Evolutionary conservation across 2,329 filamentous ascomycete species (phyloP).

Genomic region (Ceratocystis destructans): DNA sequence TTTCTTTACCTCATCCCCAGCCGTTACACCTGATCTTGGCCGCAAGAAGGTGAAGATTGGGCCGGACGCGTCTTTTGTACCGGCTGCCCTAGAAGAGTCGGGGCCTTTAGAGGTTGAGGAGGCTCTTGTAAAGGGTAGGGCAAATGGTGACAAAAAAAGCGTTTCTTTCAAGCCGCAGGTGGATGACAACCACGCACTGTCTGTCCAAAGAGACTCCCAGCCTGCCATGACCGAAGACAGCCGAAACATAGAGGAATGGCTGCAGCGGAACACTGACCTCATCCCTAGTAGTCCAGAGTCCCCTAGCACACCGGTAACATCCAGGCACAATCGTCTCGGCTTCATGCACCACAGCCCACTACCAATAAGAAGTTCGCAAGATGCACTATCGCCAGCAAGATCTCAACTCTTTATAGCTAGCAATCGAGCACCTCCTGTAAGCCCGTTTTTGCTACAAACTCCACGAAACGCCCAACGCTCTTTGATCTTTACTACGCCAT

Average conservation of each 20-base stretch:
- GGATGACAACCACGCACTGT: background rate
- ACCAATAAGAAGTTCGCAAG: background rate
- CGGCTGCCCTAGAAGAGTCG: background rate
- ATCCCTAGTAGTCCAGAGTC: background rate
- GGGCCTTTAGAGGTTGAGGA: background rate
- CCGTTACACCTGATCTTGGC: background rate
- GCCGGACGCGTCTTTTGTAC: background rate
- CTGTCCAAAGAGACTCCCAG: background rate
- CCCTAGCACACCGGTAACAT: background rate
- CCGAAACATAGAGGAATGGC: background rate
- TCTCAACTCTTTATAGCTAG: background rate
- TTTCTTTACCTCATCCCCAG: conserved; percentile 10
- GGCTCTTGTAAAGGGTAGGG: background rate
- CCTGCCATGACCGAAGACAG: background rate
- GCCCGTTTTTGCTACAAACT: background rate
- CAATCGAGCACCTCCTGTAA: background rate
- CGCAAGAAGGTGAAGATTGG: background rate
- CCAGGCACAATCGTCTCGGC: background rate
- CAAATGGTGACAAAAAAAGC: background rate
- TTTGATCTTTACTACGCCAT: background rate
- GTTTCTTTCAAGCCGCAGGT: background rate
- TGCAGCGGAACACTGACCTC: background rate
- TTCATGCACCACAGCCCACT: conserved; percentile 1
- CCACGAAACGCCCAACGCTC: background rate
- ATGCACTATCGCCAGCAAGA: background rate